These are phyloP conservation scores for Rubroboletus satanas DNA, from an alignment of 768 basidiomycete species.

Conservation along the genomic window DNA sequence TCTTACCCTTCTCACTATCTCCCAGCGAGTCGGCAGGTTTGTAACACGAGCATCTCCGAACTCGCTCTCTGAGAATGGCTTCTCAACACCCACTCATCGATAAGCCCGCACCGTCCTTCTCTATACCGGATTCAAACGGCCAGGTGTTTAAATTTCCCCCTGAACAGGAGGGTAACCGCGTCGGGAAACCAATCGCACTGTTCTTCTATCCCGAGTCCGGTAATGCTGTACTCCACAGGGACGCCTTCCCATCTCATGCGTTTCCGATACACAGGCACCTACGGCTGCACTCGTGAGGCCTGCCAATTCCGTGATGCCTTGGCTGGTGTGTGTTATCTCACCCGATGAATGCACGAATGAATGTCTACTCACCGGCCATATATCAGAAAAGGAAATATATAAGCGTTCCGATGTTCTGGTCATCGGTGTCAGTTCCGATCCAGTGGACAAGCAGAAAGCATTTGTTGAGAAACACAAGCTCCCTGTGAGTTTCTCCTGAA, in stretches of 20 bases:
- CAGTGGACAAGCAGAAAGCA: conserved; percentile 65
- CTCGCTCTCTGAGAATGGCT: conserved; percentile 32
- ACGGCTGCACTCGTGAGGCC: conserved; percentile 77
- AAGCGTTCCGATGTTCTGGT: conserved; percentile 60
- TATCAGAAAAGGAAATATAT: conserved; percentile 61
- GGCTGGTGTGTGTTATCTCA: conserved; percentile 41
- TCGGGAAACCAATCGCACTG: conserved; percentile 53
- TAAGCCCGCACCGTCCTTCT: conserved; percentile 61
- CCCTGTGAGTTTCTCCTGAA: conserved; percentile 39
- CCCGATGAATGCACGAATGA: neutral
- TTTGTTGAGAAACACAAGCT: conserved; percentile 72
- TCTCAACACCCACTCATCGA: conserved; percentile 51
- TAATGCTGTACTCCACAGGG: conserved; percentile 28
- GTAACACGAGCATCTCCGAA: neutral
- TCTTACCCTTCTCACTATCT: neutral
- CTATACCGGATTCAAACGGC: conserved; percentile 62
- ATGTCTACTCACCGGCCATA: neutral
- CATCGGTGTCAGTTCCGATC: conserved; percentile 71
- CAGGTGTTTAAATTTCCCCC: conserved; percentile 57
- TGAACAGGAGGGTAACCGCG: conserved; percentile 39
- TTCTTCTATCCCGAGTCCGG: conserved; percentile 80
- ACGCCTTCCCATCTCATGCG: neutral
- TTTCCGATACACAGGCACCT: conserved; percentile 46
- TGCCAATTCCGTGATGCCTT: conserved; percentile 81
- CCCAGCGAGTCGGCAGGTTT: neutral